Conservation (phyloP, 768 basidiomycete species). For the Vararia minispora region DNA sequence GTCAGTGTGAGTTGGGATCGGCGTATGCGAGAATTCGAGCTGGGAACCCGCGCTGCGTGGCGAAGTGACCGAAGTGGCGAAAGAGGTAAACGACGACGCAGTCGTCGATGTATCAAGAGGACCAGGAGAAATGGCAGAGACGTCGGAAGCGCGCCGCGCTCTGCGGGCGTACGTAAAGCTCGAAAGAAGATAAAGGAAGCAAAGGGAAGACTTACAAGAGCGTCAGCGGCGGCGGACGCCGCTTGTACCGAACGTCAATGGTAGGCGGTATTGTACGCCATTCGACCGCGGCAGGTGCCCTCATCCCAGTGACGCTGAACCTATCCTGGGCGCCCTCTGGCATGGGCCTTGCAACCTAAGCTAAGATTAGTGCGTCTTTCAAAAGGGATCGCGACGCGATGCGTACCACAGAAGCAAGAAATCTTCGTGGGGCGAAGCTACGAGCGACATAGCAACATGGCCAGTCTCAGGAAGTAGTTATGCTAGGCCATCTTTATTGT, state of each 20-base stretch:
- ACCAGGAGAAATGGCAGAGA: neutral
- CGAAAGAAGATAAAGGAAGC: neutral
- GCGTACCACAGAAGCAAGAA: too few species aligned
- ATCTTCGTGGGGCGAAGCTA: too few species aligned
- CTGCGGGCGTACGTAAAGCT: neutral
- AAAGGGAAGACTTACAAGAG: neutral
- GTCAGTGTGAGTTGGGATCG: too few species aligned
- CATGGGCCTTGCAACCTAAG: too few species aligned
- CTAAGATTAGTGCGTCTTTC: too few species aligned
- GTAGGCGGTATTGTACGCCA: slow-evolving; percentile 15
- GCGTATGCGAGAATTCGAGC: too few species aligned
- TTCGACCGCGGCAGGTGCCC: slow-evolving; percentile 11
- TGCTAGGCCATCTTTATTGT: too few species aligned
- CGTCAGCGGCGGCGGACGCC: neutral
- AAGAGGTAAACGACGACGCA: neutral
- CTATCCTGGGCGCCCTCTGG: too few species aligned
- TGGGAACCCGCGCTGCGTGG: neutral
- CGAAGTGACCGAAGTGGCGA: neutral
- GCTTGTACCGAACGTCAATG: slow-evolving; percentile 1
- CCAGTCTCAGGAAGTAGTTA: too few species aligned
- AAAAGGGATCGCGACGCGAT: too few species aligned
- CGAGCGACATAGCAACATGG: too few species aligned
- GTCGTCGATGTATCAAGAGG: neutral
- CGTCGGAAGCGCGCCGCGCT: neutral
- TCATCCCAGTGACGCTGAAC: too few species aligned